Base-by-base conservation (phyloP, 768 basidiomycete genomes). In the Mycena sanguinolenta region DNA sequence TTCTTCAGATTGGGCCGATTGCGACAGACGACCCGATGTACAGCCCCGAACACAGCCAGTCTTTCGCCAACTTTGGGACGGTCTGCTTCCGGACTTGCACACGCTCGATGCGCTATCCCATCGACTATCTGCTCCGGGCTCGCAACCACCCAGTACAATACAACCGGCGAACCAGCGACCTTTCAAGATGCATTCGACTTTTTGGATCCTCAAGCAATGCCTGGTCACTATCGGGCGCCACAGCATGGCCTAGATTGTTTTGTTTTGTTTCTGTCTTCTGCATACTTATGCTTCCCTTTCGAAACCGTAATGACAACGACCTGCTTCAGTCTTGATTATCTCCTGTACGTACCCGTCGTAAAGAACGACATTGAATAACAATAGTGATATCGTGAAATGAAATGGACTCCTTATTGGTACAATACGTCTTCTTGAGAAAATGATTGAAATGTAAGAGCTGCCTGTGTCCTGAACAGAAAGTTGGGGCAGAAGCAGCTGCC, bases 101-200 rank as follows among this genome's bases (percentile, higher is more conserved):
- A 2, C 63, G 53, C 39, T 3, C 53, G 6, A 14, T 50, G 36
- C 44, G 53, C 19, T 64, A 64, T 34, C 63, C 63, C 7, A 28
- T 64, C 19, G 25, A 55, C 0, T 55, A 64, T 34, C 17, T 34
- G 19, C 42, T 44, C 2, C n/a, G 19, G 39, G 1, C 63, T 55
- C 7, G 52, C 63, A 1, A 3, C 17, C 0, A 27, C 12, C 10
- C 17, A 42, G 1, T 55, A 64, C 63, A 25, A 9, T 6, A 8
- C 8, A 0, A 28, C n/a, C 5, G 27, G 25, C 1, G 63, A 64
- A 28, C 63, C 63, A 1, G 25, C 38, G 2, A 27, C 9, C 39
- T 64, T 64, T n/a, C 63, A 64, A 28, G 53, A 64, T 27, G 63
- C 63, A 0, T 64, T 36, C 21, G 63, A 64, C 23, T 64, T 28